These are phyloP conservation scores for Metschnikowia aberdeeniae DNA, from an alignment of 805 yeast genomes.

Conservation along the genomic window DNA sequence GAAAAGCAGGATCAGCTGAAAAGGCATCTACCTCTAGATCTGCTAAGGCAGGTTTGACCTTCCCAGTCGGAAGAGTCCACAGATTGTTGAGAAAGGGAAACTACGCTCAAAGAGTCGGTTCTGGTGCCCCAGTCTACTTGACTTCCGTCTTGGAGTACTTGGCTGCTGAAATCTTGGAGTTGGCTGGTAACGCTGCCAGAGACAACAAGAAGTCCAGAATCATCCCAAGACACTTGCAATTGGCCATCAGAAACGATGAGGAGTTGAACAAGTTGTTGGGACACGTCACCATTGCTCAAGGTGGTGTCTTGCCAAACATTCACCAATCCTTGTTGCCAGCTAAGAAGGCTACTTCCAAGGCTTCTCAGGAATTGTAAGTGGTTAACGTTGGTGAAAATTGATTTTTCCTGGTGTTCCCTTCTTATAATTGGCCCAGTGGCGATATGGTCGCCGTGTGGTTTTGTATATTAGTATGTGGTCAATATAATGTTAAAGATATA, in stretches of 20 bases:
- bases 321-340: slow-evolving; percentile 45
- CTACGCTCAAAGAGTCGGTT: slow-evolving; percentile 50
- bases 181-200: slow-evolving; percentile 52
- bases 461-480: slow-evolving; percentile 24
- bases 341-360: slow-evolving; percentile 22
- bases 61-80: slow-evolving; percentile 51
- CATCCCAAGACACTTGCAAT: slow-evolving; percentile 50
- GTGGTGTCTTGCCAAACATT: slow-evolving; percentile 52
- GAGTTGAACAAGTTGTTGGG: slow-evolving; percentile 49
- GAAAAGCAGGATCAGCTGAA: slow-evolving; percentile 46
- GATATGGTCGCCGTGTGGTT: slow-evolving; percentile 17
- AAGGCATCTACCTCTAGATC: slow-evolving; percentile 49
- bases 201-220: slow-evolving; percentile 86
- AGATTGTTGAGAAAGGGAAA: slow-evolving; percentile 49
- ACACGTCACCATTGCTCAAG: slow-evolving; percentile 61
- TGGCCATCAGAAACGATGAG: slow-evolving; percentile 51
- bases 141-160: slow-evolving; percentile 48
- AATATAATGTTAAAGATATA: slow-evolving; percentile 20
- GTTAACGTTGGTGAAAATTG: slow-evolving; percentile 17
- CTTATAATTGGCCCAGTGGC: slow-evolving; percentile 19
- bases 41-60: slow-evolving; percentile 47
- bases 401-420: slow-evolving; percentile 19
- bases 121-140: slow-evolving; percentile 50
- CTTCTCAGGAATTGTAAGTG: slow-evolving; percentile 23
- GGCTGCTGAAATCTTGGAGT: slow-evolving; percentile 49